Evolutionary conservation across 148 eudicot species (phyloP), one percentile per base, ranked within the genome.

Genomic region (Camellia granthamiana): DNA sequence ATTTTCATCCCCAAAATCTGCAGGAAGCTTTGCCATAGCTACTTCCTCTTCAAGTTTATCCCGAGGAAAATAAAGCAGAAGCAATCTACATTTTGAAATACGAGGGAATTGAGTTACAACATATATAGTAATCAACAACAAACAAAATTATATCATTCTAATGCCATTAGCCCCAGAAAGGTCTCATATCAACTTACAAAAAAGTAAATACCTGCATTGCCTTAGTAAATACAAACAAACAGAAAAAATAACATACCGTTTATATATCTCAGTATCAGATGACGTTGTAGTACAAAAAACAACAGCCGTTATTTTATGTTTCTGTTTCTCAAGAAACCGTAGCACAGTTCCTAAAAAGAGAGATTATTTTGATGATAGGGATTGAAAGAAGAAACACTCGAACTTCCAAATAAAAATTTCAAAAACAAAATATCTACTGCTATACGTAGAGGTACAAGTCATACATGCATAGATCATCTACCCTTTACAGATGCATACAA

Each of bases 1-100:
- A 90, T 94, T 94, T 89, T 97, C 99, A 83, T 97, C 98, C 73
- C 99, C 99, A 90, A 97, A 98, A 97, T 97, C 99, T 14, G 94
- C 91, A 63, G 98, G 99, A 84, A 97, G 98, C 88, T 97, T 97
- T 19, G 84, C 84, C 77, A 89, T 87, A 72, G 99, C 97, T 56
- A 97, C 74, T 84, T 87, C 98, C 83, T 94, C 99, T 82, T 97
- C 99, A 52, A 90, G 92, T 80, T 92, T 89, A 88, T 97, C 98
- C 70, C 99, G 98, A 61, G 99, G 99, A 78, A 97, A 97, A 80
- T 97, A 97, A 64, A 97, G 94, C n/a, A 98, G 99, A 81, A 97
- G 99, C 85, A 97, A 90, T 81, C 99, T 97, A 76, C 60, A 84
- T 16, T 75, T 63, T 51, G 19, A 69, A 68, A 14, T 15, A 42